Percentiles rank a stretch among this genome's conserved stretches.
phyloP scores from a whole-genome alignment of 2,329 filamentous ascomycete genomes.

The Bisporella sp. region DNA sequence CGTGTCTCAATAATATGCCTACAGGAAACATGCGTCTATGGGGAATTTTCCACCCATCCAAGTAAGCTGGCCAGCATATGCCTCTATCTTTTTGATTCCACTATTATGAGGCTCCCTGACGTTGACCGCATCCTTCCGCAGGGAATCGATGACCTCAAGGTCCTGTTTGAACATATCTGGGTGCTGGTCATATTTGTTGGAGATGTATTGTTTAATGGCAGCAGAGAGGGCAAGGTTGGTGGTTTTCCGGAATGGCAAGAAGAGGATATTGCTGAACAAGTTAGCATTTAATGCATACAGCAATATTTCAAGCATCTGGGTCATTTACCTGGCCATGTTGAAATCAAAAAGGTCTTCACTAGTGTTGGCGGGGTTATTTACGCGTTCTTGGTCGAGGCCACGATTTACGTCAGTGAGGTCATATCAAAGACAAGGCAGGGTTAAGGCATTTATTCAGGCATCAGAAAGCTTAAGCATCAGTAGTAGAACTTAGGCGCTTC shows the following conservation, averaged over 20 bases:
- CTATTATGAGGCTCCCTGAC: slow-evolving; percentile 82
- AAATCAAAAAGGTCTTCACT: neutral
- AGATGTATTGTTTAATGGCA: slow-evolving; percentile 92
- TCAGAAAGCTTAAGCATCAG: too few species aligned
- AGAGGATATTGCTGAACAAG: slow-evolving; percentile 26
- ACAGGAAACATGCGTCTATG: slow-evolving; percentile 62
- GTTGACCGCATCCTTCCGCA: slow-evolving; percentile 81
- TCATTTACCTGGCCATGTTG: neutral
- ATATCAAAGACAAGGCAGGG: too few species aligned
- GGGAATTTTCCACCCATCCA: slow-evolving; percentile 96
- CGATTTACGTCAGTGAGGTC: too few species aligned
- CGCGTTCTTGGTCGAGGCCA: too few species aligned
- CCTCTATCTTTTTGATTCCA: slow-evolving; percentile 80
- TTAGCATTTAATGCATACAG: slow-evolving; percentile 1
- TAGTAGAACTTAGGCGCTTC: too few species aligned
- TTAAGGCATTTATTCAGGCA: too few species aligned
- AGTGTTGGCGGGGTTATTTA: too few species aligned
- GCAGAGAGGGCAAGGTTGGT: slow-evolving; percentile 70
- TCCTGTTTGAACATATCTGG: slow-evolving; percentile 94
- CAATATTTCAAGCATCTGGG: neutral
- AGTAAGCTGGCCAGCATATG: slow-evolving; percentile 85
- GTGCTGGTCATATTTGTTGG: slow-evolving; percentile 96
- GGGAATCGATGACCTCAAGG: slow-evolving; percentile 74
- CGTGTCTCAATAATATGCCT: neutral
- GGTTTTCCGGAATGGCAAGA: slow-evolving; percentile 73